These are phyloP conservation scores for Mollisia scopiformis DNA, from an alignment of 2,329 filamentous ascomycete genomes.

Conservation along the genomic window DNA sequence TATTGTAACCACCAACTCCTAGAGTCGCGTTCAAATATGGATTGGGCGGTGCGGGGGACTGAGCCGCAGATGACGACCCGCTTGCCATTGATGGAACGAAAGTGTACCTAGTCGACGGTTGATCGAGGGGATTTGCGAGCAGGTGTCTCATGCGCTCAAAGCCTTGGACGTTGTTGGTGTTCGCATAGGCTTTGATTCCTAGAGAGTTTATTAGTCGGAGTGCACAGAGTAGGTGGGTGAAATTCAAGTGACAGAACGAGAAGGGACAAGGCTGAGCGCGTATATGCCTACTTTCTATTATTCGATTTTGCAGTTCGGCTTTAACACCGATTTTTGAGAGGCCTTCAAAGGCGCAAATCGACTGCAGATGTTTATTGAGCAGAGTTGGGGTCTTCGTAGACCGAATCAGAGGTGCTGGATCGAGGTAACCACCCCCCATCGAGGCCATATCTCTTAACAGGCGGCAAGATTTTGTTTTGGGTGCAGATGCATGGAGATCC, in stretches of 20 bases:
- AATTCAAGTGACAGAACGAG: neutral
- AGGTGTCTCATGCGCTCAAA: conserved; percentile 33
- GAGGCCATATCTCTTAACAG: conserved; percentile 34
- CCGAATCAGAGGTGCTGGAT: conserved; percentile 33
- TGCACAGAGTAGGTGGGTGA: neutral
- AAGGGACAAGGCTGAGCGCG: conserved; percentile 1
- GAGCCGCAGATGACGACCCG: conserved; percentile 23
- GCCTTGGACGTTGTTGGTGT: conserved; percentile 23
- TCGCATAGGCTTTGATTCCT: conserved; percentile 30
- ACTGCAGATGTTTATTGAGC: conserved; percentile 33
- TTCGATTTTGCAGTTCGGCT: conserved; percentile 75
- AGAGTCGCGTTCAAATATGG: conserved; percentile 2
- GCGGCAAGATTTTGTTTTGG: conserved; percentile 1
- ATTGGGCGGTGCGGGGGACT: conserved; percentile 9
- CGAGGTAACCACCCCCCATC: conserved; percentile 35
- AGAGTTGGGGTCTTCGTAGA: conserved; percentile 30
- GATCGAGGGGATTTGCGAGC: conserved; percentile 28
- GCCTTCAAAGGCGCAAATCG: conserved; percentile 71
- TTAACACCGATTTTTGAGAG: conserved; percentile 85
- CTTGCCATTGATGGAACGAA: conserved; percentile 11
- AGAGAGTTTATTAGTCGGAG: neutral
- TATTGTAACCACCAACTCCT: conserved; percentile 17
- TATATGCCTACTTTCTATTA: conserved; percentile 71
- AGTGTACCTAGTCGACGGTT: neutral
- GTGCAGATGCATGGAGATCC: conserved; percentile 15